Evolutionary conservation across 257 asterid species (phyloP).

Genomic region (Parsonsia alboflavescens): DNA sequence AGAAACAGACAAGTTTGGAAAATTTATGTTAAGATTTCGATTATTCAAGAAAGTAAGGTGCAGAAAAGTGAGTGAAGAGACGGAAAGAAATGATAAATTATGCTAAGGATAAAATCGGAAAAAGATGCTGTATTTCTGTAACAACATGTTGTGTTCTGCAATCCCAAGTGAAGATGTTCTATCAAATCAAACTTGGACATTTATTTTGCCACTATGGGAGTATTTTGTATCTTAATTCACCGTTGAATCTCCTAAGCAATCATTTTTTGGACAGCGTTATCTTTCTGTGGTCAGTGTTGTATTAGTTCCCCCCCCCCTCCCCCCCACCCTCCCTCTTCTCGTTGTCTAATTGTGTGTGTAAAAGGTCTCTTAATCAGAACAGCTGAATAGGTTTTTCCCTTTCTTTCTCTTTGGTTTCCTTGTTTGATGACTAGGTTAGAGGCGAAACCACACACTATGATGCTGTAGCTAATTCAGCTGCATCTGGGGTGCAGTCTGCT

Average conservation of each 20-base stretch:
- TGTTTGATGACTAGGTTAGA: constrained; percentile 51
- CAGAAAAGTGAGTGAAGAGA: neutral
- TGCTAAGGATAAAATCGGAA: neutral
- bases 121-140: neutral
- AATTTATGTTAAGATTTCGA: neutral
- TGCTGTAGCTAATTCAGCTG: constrained; percentile 92
- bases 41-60: neutral
- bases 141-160: neutral
- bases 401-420: constrained; percentile 6
- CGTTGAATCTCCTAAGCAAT: neutral
- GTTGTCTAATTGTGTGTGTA: neutral
- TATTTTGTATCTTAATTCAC: neutral
- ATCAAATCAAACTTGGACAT: neutral
- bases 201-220: neutral
- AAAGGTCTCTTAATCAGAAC: neutral
- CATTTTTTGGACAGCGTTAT: neutral
- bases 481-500: constrained; percentile 92
- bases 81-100: neutral
- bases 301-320: no score
- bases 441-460: constrained; percentile 96
- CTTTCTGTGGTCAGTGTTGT: neutral
- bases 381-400: neutral
- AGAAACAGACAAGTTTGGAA: neutral
- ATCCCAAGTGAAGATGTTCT: neutral
- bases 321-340: no score